phyloP scores from a whole-genome alignment of 1,284 basidiomycete species.

The Puccinia horiana region DNA sequence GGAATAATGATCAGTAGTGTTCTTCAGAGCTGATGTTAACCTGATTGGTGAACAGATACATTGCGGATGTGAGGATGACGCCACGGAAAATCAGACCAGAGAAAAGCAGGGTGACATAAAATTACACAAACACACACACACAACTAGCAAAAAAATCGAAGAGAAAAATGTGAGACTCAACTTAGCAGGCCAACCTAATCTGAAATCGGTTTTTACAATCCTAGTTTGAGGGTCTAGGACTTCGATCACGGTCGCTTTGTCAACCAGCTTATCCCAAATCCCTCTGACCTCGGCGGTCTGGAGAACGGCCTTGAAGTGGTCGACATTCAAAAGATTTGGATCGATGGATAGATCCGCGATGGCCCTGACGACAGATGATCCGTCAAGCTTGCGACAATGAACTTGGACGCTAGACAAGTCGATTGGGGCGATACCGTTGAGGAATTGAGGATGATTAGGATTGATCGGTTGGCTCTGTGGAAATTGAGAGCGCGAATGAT shows the following conservation, averaged over 20 bases:
- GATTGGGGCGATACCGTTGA: slow-evolving; percentile 55
- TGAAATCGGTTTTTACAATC: slow-evolving; percentile 48
- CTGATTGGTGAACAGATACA: slow-evolving; percentile 19
- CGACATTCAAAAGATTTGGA: neutral
- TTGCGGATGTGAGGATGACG: neutral
- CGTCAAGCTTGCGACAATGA: slow-evolving; percentile 60
- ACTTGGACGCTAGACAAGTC: slow-evolving; percentile 60
- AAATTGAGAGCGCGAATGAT: slow-evolving; percentile 52
- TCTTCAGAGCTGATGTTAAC: slow-evolving; percentile 50
- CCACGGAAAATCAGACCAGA: neutral
- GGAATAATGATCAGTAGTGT: slow-evolving; percentile 51
- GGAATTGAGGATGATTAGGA: slow-evolving; percentile 37
- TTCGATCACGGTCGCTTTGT: slow-evolving; percentile 38
- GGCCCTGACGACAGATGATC: slow-evolving; percentile 78
- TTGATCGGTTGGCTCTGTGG: slow-evolving; percentile 31
- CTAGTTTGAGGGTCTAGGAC: slow-evolving; percentile 34
- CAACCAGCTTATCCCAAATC: slow-evolving; percentile 45
- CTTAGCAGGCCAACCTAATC: slow-evolving; percentile 50
- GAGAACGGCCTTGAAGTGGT: slow-evolving; percentile 42
- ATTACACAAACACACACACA: slow-evolving; percentile 63
- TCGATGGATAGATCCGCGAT: slow-evolving; percentile 72
- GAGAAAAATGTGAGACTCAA: slow-evolving; percentile 70
- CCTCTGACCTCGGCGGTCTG: slow-evolving; percentile 37
- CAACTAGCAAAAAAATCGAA: neutral
- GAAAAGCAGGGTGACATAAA: slow-evolving; percentile 63